Evolutionary conservation across 257 asterid genomes (phyloP), one percentile per base, ranked within the genome.

Genomic region (Lithospermum erythrorhizon): DNA sequence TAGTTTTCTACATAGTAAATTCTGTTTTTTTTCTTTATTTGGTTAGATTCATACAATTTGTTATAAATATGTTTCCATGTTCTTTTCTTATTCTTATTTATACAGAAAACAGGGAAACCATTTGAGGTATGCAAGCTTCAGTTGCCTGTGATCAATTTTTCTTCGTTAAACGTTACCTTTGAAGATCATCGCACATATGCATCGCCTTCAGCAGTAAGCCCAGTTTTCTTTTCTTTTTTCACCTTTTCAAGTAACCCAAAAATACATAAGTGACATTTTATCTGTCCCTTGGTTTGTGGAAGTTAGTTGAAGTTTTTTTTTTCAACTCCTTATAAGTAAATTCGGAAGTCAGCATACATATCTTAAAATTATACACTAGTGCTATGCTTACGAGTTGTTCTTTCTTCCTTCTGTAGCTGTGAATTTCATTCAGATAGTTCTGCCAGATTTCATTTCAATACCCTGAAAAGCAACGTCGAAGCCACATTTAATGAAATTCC

Each of bases 151-250:
- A 84, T 93, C 74, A 78, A 82, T 78, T 71, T 80, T 63, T 72
- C 81, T 68, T 84, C 82, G 22, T 72, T 80, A 65, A 78, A 75
- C 74, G 88, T 93, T 67, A 74, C 82, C 64, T 89, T 81, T 61
- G 97, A 89, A 78, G 99, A 93, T 78, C 88, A 82, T 75, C 95
- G 97, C 61, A 93, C 99, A 56, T 93, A 81, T 83, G 95, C 89
- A 57, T 86, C 97, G 58, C 76, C 84, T 58, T 74, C 80, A 65
- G 96, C 96, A 63, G 99, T 93, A 82, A 82, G 96, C 78, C 62
- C 35, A 65, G 65, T 58, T 37, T 19, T 48, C 67, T 47, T 61
- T 57, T 65, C 64, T 53, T 61, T 61, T 73, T 60, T 55, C 32
- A 30, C n/a, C 37, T 47, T 11, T 61, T 27, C 20, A 22, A 16